These are phyloP conservation scores for Pseudogymnoascus sp. DNA, from an alignment of 2,329 filamentous ascomycete genomes.

Conservation along the genomic window DNA sequence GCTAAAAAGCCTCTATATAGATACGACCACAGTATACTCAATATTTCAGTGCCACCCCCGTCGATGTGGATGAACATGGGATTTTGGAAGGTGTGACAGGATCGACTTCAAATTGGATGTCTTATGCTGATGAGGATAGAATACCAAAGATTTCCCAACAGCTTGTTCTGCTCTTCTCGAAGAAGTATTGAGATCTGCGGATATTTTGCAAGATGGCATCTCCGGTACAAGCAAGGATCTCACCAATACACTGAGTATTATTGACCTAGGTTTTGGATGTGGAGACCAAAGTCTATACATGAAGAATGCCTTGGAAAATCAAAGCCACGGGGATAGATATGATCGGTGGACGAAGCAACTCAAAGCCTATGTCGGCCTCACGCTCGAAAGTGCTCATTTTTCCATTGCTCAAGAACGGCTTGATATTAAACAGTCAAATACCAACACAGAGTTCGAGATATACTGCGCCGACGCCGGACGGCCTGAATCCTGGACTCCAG, in stretches of 20 bases:
- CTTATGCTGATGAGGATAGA: constrained; percentile 8
- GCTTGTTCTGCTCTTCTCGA: constrained; percentile 15
- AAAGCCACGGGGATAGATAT: not conserved
- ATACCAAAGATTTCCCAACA: constrained; percentile 13
- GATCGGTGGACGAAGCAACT: not conserved
- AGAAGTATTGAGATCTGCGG: constrained; percentile 13
- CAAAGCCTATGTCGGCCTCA: constrained; percentile 14
- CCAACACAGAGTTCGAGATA: constrained; percentile 9
- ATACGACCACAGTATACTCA: constrained; percentile 16
- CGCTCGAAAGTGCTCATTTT: constrained; percentile 12
- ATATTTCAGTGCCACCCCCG: constrained; percentile 10
- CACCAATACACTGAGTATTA: constrained; percentile 9
- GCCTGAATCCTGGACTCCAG: constrained; percentile 12
- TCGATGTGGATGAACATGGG: constrained; percentile 18
- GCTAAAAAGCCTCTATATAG: constrained; percentile 12
- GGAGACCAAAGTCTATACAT: constrained; percentile 16
- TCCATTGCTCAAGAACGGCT: constrained; percentile 12
- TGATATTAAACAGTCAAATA: not conserved
- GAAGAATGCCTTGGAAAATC: not conserved
- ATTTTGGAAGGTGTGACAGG: constrained; percentile 14
- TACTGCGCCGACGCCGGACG: constrained; percentile 15
- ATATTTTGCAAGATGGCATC: constrained; percentile 8
- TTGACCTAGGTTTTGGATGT: constrained; percentile 16
- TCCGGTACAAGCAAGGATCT: not conserved
- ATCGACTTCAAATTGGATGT: not conserved